These are phyloP conservation scores for Fragaria ananassa DNA, from an alignment of 306 rosid genomes.

Conservation along the genomic window DNA sequence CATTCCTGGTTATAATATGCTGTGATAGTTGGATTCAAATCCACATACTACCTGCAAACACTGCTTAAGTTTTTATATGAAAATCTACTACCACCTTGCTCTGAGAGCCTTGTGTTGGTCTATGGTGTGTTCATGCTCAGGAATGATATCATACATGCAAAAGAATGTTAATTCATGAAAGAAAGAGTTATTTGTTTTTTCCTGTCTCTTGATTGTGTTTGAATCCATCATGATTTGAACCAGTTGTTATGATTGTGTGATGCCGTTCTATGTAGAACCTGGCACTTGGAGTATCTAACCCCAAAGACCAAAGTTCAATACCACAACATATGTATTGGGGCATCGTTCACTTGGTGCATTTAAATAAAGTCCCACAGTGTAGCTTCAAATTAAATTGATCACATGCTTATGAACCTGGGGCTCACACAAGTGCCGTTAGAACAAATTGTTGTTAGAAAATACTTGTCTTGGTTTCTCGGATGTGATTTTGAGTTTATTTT, in stretches of 20 bases:
- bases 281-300: background rate
- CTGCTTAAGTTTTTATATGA: background rate
- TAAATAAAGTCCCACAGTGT: background rate
- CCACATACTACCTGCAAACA: background rate
- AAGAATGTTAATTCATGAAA: background rate
- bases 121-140: background rate
- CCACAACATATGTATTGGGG: background rate
- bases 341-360: background rate
- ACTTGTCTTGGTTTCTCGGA: background rate
- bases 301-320: background rate
- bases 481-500: background rate
- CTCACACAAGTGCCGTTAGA: background rate
- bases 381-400: background rate
- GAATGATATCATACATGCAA: background rate
- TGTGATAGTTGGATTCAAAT: background rate
- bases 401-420: background rate
- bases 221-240: background rate
- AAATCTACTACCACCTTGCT: background rate
- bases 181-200: background rate
- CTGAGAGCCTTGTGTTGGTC: background rate
- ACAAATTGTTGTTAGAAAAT: background rate
- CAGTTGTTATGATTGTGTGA: background rate
- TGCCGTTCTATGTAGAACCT: background rate
- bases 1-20: background rate
- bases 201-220: background rate